phyloP scores from a whole-genome alignment of 2,329 filamentous ascomycete species.

The Verticillium zaregamsianum region DNA sequence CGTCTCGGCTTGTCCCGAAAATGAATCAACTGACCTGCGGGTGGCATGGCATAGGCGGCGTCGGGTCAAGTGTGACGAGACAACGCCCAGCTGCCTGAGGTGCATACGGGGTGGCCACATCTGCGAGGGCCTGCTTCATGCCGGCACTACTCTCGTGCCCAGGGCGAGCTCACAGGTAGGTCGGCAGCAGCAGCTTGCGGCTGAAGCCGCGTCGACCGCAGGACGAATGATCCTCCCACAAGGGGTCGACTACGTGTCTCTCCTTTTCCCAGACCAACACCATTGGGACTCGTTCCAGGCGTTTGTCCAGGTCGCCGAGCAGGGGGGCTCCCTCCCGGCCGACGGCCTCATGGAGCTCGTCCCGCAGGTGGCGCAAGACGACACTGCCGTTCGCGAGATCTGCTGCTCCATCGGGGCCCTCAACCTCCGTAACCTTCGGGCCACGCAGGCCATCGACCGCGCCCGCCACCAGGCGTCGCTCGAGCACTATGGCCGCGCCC shows the following conservation, averaged over 20 bases:
- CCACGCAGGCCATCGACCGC: not conserved
- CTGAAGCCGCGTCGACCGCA: not conserved
- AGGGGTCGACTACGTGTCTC: slow-evolving; percentile 3
- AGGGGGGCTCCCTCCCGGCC: slow-evolving; percentile 3
- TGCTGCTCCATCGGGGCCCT: slow-evolving; percentile 6
- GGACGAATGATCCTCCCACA: not conserved
- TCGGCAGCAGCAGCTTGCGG: not conserved
- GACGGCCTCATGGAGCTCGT: not conserved
- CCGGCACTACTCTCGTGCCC: not conserved
- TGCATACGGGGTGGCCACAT: slow-evolving; percentile 19
- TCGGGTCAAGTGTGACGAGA: slow-evolving; percentile 41
- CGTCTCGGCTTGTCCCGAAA: not conserved
- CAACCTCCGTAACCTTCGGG: not conserved
- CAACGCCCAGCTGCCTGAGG: slow-evolving; percentile 30
- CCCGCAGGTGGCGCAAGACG: slow-evolving; percentile 1
- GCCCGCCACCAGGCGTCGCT: slow-evolving; percentile 1
- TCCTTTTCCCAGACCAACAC: slow-evolving; percentile 4
- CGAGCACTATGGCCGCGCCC: slow-evolving; percentile 6
- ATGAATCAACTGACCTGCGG: not conserved
- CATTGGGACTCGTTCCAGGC: slow-evolving; percentile 8
- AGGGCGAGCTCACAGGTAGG: not conserved
- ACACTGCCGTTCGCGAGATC: slow-evolving; percentile 3
- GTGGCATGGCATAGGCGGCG: slow-evolving; percentile 15
- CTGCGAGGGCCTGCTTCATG: slow-evolving; percentile 3
- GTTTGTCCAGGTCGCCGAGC: slow-evolving; percentile 2